Evolutionary conservation across 345 rosid genomes (phyloP).

Genomic region (Pelargonium nanum): DNA sequence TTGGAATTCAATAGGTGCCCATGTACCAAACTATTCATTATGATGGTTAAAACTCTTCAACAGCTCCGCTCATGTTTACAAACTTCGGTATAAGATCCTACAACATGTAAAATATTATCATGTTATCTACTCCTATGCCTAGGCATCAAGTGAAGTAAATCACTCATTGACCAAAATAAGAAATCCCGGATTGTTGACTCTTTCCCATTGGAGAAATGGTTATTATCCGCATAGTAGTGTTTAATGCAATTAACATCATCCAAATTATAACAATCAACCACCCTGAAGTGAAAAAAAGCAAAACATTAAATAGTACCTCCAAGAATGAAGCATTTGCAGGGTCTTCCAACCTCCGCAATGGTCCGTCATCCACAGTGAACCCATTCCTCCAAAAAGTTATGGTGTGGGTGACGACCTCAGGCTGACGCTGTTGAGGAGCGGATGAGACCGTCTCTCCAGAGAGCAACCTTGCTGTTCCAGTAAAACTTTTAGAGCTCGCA

Average conservation of each 20-base stretch:
- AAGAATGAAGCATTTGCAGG: constrained; percentile 68
- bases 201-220: neutral
- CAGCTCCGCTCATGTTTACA: neutral
- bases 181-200: neutral
- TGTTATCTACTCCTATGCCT: neutral
- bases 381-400: constrained; percentile 88
- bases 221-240: neutral
- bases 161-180: neutral
- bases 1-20: neutral
- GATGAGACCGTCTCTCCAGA: constrained; percentile 59
- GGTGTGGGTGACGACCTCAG: constrained; percentile 49
- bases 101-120: neutral
- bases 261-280: no score
- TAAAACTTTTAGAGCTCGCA: constrained; percentile 57
- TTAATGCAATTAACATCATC: no score
- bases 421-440: constrained; percentile 40
- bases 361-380: constrained; percentile 85
- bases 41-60: neutral
- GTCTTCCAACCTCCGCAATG: constrained; percentile 61
- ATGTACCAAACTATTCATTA: neutral
- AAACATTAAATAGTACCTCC: constrained; percentile 41
- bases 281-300: neutral
- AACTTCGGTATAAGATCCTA: neutral
- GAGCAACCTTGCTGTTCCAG: constrained; percentile 63
- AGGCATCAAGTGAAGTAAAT: neutral